These are phyloP conservation scores for Neocucurbitaria cava DNA, from an alignment of 2,329 filamentous ascomycete species.

Conservation along the genomic window DNA sequence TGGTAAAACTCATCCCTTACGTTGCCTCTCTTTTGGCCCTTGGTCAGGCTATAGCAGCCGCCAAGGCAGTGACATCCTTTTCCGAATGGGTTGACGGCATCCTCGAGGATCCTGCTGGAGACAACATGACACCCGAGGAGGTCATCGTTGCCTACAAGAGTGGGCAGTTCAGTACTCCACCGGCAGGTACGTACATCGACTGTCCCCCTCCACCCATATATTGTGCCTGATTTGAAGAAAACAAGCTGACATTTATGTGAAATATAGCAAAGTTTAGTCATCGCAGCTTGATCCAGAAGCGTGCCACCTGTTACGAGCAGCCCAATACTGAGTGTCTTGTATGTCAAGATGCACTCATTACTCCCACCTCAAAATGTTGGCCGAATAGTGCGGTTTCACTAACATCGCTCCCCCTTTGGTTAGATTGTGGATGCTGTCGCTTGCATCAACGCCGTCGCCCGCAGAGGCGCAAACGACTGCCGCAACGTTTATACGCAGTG, in stretches of 20 bases:
- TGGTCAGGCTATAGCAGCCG: constrained; percentile 12
- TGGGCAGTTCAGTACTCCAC: constrained; percentile 14
- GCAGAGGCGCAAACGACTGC: constrained; percentile 10
- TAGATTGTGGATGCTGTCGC: constrained; percentile 18
- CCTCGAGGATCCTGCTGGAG: constrained; percentile 13
- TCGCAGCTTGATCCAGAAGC: constrained; percentile 16
- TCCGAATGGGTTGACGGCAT: constrained; percentile 22
- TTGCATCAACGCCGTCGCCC: constrained; percentile 17
- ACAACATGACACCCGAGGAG: constrained; percentile 20
- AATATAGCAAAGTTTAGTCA: constrained; percentile 9
- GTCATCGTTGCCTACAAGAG: constrained; percentile 13
- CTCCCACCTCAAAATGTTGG: constrained; percentile 1
- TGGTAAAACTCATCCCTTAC: constrained; percentile 18
- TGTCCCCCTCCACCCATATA: not conserved
- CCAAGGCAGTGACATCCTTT: constrained; percentile 18
- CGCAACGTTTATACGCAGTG: constrained; percentile 10
- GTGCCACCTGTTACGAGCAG: constrained; percentile 11
- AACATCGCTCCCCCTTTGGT: constrained; percentile 4
- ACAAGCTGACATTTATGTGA: constrained; percentile 8
- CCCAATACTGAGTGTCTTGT: constrained; percentile 12
- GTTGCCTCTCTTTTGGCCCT: constrained; percentile 13
- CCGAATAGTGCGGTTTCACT: constrained; percentile 4
- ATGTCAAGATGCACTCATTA: constrained; percentile 3
- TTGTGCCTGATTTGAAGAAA: constrained; percentile 4
- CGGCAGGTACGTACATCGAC: constrained; percentile 10